phyloP scores from a whole-genome alignment of 805 yeast genomes.

The Yamadazyma kitorensis region DNA sequence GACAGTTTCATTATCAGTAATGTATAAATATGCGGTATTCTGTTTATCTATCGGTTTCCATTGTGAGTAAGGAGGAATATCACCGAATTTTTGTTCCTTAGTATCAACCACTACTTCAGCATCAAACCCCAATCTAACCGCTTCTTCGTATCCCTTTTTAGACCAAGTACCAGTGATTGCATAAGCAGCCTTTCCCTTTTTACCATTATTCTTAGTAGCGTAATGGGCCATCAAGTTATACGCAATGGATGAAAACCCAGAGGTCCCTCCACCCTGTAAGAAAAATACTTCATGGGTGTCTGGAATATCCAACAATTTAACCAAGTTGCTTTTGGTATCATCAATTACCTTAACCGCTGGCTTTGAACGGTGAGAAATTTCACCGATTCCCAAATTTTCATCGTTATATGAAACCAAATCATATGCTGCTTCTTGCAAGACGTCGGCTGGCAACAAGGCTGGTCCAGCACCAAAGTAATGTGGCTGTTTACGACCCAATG shows the following conservation, averaged over 20 bases:
- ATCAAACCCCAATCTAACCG: constrained; percentile 75
- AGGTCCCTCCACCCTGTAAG: constrained; percentile 97
- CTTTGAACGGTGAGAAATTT: constrained; percentile 90
- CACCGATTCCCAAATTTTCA: constrained; percentile 86
- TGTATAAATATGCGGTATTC: constrained; percentile 81
- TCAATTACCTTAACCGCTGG: constrained; percentile 78
- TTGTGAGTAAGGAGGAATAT: constrained; percentile 59
- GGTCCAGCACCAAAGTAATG: constrained; percentile 99
- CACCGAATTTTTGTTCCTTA: constrained; percentile 57
- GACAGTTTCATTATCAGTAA: constrained; percentile 97
- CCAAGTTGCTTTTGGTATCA: constrained; percentile 66
- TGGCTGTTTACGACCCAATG: constrained; percentile 63
- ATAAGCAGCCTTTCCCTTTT: constrained; percentile 79
- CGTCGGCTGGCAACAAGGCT: constrained; percentile 81
- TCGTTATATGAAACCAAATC: constrained; percentile 74
- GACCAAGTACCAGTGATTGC: constrained; percentile 95
- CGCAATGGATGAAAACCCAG: constrained; percentile 87
- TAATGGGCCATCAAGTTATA: constrained; percentile 77
- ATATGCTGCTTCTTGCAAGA: constrained; percentile 80
- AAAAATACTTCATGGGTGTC: constrained; percentile 93
- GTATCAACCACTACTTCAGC: constrained; percentile 68
- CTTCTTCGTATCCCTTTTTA: constrained; percentile 83
- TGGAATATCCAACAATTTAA: constrained; percentile 68
- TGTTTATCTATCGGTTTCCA: constrained; percentile 59
- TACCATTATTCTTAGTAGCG: constrained; percentile 63